Base-by-base conservation (phyloP, 2,329 filamentous ascomycete genomes). In the Neoscytalidium dimidiatum region DNA sequence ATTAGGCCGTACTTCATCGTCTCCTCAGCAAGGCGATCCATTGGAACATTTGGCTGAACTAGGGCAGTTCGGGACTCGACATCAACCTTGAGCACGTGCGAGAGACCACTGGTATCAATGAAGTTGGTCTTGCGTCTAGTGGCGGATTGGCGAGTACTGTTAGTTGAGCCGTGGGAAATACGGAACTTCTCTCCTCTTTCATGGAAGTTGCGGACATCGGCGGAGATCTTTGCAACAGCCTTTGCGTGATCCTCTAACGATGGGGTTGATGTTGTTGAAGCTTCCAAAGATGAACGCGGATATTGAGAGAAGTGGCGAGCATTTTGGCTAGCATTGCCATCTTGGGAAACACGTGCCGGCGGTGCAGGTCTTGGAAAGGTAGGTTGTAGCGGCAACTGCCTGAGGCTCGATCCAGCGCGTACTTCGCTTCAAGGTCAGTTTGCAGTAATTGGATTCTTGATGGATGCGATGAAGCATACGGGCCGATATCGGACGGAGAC, bases 121-220 rank as follows among this genome's bases (percentile, higher is more conserved):
- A 87, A 85, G 70, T 85, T 85, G 72, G 83, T 81, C 41, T 60
- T 60, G 6, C 56, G 26, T 17, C 56, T 60, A 3, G 56, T 60
- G 38, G 74, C 73, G 57, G 77, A 74, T 35, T 84, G 83, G 7
- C 91, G 87, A 41, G 91, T 93, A 76, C 87, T 91, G 78, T 92
- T 92, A 28, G 90, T 92, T 0, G 89, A 88, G 67, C 91, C 91
- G 77, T 93, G 90, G 70, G 88, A 90, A 72, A 93, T 88, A n/a
- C 90, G 84, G 76, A 91, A 93, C 2, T 88, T 85, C 72, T 84
- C 78, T 63, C 83, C 78, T 49, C 80, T 80, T 13, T 79, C 75
- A 71, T 86, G 80, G 73, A 85, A 86, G 13, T 76, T 71, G 58
- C 78, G 78, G 52, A 86, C 82, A 62, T 75, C 77, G 4, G 75